These are phyloP conservation scores for rapeseed (Brassica napus) DNA, from an alignment of 345 rosid species.

Conservation along the genomic window Da-Ae NC_063446.1:61198501-61199000, in stretches of 20 bases:
- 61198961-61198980: too few relatives aligned
- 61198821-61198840: conserved; percentile 12
- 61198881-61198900: too few relatives aligned
- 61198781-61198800: not conserved
- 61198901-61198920: too few relatives aligned
- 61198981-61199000: too few relatives aligned
- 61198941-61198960: too few relatives aligned
- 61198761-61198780: conserved; percentile 52
- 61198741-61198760: conserved; percentile 96
- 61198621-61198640: conserved; percentile 20
- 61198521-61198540: too few relatives aligned
- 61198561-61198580: too few relatives aligned
- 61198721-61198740: conserved; percentile 87
- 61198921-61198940: too few relatives aligned
- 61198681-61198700: conserved; percentile 98
- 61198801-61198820: conserved; percentile 11
- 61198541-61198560: too few relatives aligned
- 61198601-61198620: conserved; percentile 21
- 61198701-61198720: conserved; percentile 95
- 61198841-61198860: conserved; percentile 80
- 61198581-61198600: not conserved
- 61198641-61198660: conserved; percentile 82
- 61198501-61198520: too few relatives aligned
- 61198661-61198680: conserved; percentile 95
- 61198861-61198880: conserved; percentile 90